These are phyloP conservation scores for Ampelomyces quisqualis DNA, from an alignment of 2,329 filamentous ascomycete species.

Conservation along the genomic window DNA sequence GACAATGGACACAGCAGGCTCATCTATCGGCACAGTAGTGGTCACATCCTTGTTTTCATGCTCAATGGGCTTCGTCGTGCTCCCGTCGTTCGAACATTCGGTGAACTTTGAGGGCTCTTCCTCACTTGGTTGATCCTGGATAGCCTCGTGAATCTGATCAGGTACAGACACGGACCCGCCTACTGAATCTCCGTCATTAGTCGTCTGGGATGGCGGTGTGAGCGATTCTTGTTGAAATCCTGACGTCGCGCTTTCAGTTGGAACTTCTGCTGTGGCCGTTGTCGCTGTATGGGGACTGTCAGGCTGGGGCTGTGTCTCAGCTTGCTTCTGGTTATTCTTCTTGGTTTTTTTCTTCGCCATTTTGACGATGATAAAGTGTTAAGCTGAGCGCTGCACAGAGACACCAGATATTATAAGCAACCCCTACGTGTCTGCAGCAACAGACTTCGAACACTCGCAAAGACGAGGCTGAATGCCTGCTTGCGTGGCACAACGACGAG, in stretches of 20 bases:
- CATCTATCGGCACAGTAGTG: neutral
- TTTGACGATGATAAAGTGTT: constrained; percentile 19
- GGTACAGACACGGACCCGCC: constrained; percentile 23
- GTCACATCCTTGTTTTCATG: neutral
- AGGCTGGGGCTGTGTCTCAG: constrained; percentile 31
- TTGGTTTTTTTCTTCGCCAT: constrained; percentile 41
- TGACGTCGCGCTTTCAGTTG: constrained; percentile 17
- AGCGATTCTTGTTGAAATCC: constrained; percentile 19
- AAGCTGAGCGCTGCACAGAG: constrained; percentile 22
- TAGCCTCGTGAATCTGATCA: constrained; percentile 10
- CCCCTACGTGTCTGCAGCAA: constrained; percentile 28
- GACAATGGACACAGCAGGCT: neutral
- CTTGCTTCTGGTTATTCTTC: constrained; percentile 32
- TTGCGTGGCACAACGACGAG: constrained; percentile 42
- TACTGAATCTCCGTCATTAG: constrained; percentile 17
- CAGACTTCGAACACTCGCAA: constrained; percentile 17
- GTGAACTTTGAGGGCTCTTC: neutral
- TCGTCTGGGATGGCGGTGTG: constrained; percentile 19
- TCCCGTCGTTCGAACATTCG: constrained; percentile 1
- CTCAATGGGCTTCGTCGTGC: neutral
- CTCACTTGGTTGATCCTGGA: constrained; percentile 2
- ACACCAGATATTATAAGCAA: constrained; percentile 10
- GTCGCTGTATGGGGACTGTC: constrained; percentile 20
- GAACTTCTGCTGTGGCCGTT: constrained; percentile 23
- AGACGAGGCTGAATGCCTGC: constrained; percentile 33